Conservation (phyloP, 768 basidiomycete genomes). For the Jaapia argillacea region DNA sequence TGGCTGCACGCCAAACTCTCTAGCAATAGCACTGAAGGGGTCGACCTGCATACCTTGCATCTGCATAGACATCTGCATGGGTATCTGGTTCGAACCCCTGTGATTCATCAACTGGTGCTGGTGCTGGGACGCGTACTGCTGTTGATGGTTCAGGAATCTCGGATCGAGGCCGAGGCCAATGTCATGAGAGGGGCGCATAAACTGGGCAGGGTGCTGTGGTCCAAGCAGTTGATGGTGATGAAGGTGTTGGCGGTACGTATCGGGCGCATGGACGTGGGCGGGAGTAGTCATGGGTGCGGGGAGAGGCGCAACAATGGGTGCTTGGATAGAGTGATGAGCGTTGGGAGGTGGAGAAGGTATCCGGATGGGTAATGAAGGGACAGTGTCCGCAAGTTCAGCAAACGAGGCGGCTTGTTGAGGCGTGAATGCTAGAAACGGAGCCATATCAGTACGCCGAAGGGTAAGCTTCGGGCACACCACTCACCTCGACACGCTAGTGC, state of each 20-base stretch:
- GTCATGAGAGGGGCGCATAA: neutral
- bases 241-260: neutral
- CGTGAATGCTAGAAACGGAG: constrained; percentile 43
- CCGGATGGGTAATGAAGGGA: neutral
- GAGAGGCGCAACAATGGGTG: neutral
- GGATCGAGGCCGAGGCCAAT: neutral
- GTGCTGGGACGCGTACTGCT: neutral
- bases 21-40: constrained; percentile 7
- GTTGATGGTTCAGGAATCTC: neutral
- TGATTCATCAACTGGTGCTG: too few relatives aligned
- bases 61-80: neutral
- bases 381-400: constrained; percentile 27
- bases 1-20: constrained; percentile 10
- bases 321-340: neutral
- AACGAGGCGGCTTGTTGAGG: constrained; percentile 44
- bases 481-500: constrained; percentile 52
- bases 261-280: neutral
- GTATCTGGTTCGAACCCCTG: neutral
- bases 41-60: neutral
- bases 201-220: neutral
- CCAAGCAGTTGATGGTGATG: neutral
- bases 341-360: neutral
- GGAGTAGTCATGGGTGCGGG: neutral
- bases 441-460: constrained; percentile 3
- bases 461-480: constrained; percentile 6